Evolutionary conservation across 306 rosid genomes (phyloP).

Genomic region (Citrullus amarus): DNA sequence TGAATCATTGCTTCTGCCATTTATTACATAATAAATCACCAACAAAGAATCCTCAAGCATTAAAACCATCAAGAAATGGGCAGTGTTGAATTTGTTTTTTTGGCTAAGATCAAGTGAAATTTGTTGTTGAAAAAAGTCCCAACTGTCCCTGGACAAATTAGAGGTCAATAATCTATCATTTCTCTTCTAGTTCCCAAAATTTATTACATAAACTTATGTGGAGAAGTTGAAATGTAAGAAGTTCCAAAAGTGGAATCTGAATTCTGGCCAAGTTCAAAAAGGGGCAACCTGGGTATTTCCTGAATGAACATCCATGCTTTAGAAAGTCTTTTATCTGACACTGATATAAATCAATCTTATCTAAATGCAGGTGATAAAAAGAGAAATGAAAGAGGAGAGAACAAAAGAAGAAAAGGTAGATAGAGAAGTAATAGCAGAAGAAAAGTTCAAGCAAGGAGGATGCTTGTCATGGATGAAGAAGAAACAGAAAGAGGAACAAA

Average conservation of each 20-base stretch:
- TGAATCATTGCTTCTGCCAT: background rate
- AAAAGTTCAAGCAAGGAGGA: constrained; percentile 38
- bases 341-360: constrained; percentile 18
- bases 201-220: background rate
- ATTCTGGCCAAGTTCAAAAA: background rate
- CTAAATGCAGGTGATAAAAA: constrained; percentile 44
- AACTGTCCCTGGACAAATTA: background rate
- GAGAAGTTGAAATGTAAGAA: background rate
- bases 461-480: constrained; percentile 87
- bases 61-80: background rate
- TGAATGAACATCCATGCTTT: background rate
- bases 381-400: constrained; percentile 34
- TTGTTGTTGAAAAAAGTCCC: background rate
- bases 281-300: background rate
- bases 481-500: constrained; percentile 40
- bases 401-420: constrained; percentile 9
- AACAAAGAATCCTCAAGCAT: background rate
- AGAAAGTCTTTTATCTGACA: background rate
- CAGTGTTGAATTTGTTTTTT: background rate
- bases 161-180: background rate
- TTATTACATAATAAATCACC: background rate
- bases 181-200: background rate
- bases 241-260: background rate
- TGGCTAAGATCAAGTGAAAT: background rate
- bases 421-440: background rate